Base-by-base conservation (phyloP, 441 rosid genomes). In the Metrosideros polymorpha region DNA sequence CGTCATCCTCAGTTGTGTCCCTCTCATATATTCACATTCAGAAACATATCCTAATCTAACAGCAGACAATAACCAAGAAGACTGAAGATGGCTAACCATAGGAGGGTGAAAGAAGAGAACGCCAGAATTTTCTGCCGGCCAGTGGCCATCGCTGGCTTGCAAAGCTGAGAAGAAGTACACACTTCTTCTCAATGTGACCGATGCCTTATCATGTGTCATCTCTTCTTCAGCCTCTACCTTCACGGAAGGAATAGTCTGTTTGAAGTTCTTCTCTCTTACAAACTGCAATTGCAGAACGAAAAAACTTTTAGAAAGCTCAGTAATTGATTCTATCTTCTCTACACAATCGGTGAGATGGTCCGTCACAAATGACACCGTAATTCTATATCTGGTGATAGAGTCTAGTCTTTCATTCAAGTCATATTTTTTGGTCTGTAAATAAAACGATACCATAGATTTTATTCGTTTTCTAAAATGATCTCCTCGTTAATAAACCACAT, bases 81-180 rank as follows among this genome's bases (percentile, higher is more conserved):
- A 55, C 59, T 0, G 59, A 4, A 25, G 59, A 55, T 13, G 25
- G 59, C 59, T 55, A 1, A 89, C 93, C 85, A 91, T 51, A 19
- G 93, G 93, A 27, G 93, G 93, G 19, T 85, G 91, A 71, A 91
- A 93, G 85, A 90, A 93, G 82, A 92, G 85, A 17, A 92, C 90
- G 6, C 96, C 96, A 14, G 98, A 86, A 82, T 90, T 92, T 61
- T 94, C 96, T 7, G 96, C 95, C 4, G 98, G 96, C 95, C 98
- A 95, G 27, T 93, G 98, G 14, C 96, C 96, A 50, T 95, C 94
- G 9, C 85, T 89, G 4, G 96, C 91, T 66, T 95, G 96, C 79
- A 94, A 82, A 1, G 96, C 93, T 2, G 94, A 87, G 56, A 92
- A 89, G 88, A 92, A 92, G 8, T 87, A 91, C 22, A 91, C 88